Base-by-base conservation (phyloP, 2,329 filamentous ascomycete genomes). In the Moelleriella libera region DNA sequence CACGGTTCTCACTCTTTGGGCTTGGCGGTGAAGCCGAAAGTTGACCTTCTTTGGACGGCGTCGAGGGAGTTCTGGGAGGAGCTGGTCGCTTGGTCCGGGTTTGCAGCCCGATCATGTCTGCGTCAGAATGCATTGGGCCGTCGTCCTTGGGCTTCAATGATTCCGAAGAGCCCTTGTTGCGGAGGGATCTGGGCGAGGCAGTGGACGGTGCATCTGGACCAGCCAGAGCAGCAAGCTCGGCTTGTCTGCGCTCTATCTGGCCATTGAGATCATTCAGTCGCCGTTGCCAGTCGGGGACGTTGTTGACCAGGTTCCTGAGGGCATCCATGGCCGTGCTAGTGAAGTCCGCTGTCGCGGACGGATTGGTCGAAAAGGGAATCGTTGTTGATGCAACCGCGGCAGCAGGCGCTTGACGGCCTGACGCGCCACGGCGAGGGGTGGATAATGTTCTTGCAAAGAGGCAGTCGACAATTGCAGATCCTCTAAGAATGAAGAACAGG, bases 231-330 rank as follows among this genome's bases (percentile, higher is more conserved):
- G 77, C 78, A 48, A 82, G 67, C 57, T 82, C 77, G 45, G 67
- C 63, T 64, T 83, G 79, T 49, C 79, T 76, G 56, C 74, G 67
- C 49, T 77, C 71, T 49, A 83, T 79, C 59, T 82, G 73, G 50
- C 68, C 67, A 56, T 70, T 79, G 49, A 83, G 69, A 46, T 80
- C 73, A 51, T 80, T 74, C 43, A 83, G 69, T 28, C 75, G 71
- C 49, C 65, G 65, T 39, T 75, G 64, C 79, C 79, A 83, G 58
- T 74, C 70, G 12, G 78, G 79, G 41, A 80, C 68, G 50, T 79
- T 76, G 52, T 60, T 66, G 47, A 68, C 66, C 39, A 83, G 66
- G 49, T 71, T 71, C 47, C 66, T 71, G 47, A 83, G 63, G 30
- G 77, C 72, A 50, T 82, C 78, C 63, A 76, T 74, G 51, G 68